Base-by-base conservation (phyloP, 1,284 basidiomycete species). In the Gyrodon tennesseensis region DNA sequence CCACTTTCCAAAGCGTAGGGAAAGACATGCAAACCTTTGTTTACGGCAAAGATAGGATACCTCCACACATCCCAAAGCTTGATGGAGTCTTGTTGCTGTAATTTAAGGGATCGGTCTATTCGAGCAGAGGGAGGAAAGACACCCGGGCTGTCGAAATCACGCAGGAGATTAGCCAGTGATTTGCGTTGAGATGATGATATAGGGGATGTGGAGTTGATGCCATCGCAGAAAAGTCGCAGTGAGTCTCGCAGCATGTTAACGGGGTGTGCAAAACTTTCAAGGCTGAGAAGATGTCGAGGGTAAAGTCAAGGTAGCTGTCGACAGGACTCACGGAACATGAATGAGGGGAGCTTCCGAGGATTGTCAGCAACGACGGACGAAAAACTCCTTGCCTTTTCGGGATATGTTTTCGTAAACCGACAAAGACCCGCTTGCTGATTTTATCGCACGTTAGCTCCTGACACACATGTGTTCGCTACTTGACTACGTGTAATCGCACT, bases 51-150 rank as follows among this genome's bases (percentile, higher is more conserved):
- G 19, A 83, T 76, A 7, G 86, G 88, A 72, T 87, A 86, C 73
- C 84, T 89, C 85, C 88, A 89, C 60, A 86, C 77, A 71, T 90
- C 83, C 84, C 87, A 87, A 16, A 90, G 69, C 54, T 83, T 81
- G 44, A 90, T 68, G 1, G 86, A 83, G 27, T 77, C 77, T 53
- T 81, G 78, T 60, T 84, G 80, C 65, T 82, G 80, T 52, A 82
- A 83, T 73, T 85, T 86, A 31, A 90, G 77, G 65, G 82, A 84
- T 34, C 85, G 83, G 71, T 90, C 84, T 46, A 91, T 80, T 56
- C 91, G 83, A 59, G 90, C 81, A 25, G 88, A 90, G 0, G 89
- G 89, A 2, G 87, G 87, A 27, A 84, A 78, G 25, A 87, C 78
- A 40, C 87, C 87, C 18, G 87, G 86, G n/a, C 80, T 86, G 63